Base-by-base conservation (phyloP, 176 grass and related monocot genomes). In the Oropetium thomaeum region DNA sequence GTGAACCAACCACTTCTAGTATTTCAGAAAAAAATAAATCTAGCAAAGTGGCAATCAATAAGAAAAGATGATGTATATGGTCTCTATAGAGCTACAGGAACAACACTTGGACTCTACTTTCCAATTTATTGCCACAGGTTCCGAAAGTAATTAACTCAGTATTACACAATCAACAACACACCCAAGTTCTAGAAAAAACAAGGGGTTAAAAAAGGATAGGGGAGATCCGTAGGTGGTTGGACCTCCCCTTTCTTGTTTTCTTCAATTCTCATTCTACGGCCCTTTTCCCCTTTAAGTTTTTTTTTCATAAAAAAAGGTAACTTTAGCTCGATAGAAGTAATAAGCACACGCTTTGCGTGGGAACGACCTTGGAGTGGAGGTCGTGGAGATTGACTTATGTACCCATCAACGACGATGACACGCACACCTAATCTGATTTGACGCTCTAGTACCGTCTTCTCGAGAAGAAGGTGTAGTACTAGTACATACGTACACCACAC, bases 291-390 rank as follows among this genome's bases (percentile, higher is more conserved):
- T 33, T 12, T 7, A 0, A 14, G 10, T 33, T 14, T 23, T 75
- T 14, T 22, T 37, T 17, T 49, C 1, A 20, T 3, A 3, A 15
- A 45, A 45, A 49, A 49, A 62, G 52, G 45, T n/a, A 20, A n/a
- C 10, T 57, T 69, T 62, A 30, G 47, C 19, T 26, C 35, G 38
- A 67, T 44, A 67, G 52, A 28, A 6, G 17, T n/a, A n/a, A n/a
- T n/a, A n/a, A n/a, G n/a, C n/a, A n/a, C 74, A 55, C 70, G 66
- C 3, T 78, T 71, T 63, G 49, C n/a, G 75, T 67, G 68, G 48
- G 49, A 66, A 67, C 15, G 5, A 31, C 35, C 67, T 60, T 10
- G 49, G 1, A 48, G 33, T 7, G 7, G 19, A 43, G 0, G 58
- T 7, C 11, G 25, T 1, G 13, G 31, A 20, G 14, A 55, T 59